Evolutionary conservation across 176 grass and related monocot species (phyloP), one percentile per base, ranked within the genome.

Genomic region (Avena atlantica): DNA sequence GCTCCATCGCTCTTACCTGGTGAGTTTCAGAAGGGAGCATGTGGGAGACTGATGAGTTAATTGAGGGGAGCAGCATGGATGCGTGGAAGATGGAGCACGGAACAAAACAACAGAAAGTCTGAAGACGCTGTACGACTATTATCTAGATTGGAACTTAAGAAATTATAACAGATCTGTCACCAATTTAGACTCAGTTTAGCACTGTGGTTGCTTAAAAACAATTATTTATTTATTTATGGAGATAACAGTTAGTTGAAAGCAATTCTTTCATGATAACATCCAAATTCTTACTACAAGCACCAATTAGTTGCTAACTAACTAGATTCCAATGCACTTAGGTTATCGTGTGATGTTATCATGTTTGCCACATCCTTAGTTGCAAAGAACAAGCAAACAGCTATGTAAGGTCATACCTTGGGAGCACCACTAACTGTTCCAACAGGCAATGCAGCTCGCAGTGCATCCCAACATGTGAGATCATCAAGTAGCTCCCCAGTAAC

Each of bases 351-450:
- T 17, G 34, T 37, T 34, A 44, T 55, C 37, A 76, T 64, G 8
- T 17, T 63, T 85, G 5, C 13, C 58, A 44, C 6, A 76, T 48
- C 20, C 3, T 36, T 64, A 9, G 3, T 10, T 81, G 21, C 13
- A 29, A 45, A 21, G 40, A 49, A 83, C 52, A 47, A 23, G 70
- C 14, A 66, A 66, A 65, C 16, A 6, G 55, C 80, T 53, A 78
- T 45, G 34, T 55, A 78, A 29, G 23, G 8, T 15, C 20, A 49
- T 89, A 96, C 96, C 94, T 98, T 98, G 50, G 96, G 96, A 85
- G 96, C 93, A 42, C 96, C 96, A 47, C 96, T 96, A 67, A 98
- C 94, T 76, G 96, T 98, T 90, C 96, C 96, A 45, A 91, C 93
- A 5, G 96, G 96, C 90, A 98, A 82, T 17, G 96, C 92, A 65